Conservation (phyloP, 306 rosid genomes). For the Fragaria iinumae region DNA sequence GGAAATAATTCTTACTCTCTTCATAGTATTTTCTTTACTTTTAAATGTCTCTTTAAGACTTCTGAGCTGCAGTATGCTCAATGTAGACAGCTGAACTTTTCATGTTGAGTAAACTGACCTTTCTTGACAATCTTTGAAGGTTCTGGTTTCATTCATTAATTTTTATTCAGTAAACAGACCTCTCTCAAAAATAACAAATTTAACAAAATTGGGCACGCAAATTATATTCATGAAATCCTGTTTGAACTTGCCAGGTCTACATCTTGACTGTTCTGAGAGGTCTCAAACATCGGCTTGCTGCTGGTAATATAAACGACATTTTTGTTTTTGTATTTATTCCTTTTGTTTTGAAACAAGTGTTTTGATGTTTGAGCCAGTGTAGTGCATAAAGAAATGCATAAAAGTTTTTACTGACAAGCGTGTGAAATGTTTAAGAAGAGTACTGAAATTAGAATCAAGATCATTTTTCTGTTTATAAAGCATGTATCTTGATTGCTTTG, state of each 20-base stretch:
- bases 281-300: slow-evolving; percentile 93
- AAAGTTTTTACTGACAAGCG: background rate
- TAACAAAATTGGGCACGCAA: slow-evolving; percentile 8
- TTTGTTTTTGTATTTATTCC: background rate
- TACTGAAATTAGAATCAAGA: background rate
- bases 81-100: background rate
- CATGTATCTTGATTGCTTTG: slow-evolving; percentile 16
- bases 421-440: background rate
- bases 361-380: background rate
- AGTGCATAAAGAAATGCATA: background rate
- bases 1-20: background rate
- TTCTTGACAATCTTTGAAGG: background rate
- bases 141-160: background rate
- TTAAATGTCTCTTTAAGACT: background rate
- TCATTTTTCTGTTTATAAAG: slow-evolving; percentile 6
- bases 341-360: background rate
- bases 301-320: slow-evolving; percentile 53
- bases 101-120: background rate
- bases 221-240: slow-evolving; percentile 36
- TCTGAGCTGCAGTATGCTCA: background rate
- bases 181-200: background rate
- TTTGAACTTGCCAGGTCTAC: slow-evolving; percentile 71
- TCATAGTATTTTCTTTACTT: background rate
- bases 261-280: slow-evolving; percentile 82
- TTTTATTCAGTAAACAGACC: background rate